Percentiles rank a stretch among this genome's conserved stretches.
Evolutionary conservation across 176 grass and related monocot species (phyloP).

Genomic region (Oryza punctata): DNA sequence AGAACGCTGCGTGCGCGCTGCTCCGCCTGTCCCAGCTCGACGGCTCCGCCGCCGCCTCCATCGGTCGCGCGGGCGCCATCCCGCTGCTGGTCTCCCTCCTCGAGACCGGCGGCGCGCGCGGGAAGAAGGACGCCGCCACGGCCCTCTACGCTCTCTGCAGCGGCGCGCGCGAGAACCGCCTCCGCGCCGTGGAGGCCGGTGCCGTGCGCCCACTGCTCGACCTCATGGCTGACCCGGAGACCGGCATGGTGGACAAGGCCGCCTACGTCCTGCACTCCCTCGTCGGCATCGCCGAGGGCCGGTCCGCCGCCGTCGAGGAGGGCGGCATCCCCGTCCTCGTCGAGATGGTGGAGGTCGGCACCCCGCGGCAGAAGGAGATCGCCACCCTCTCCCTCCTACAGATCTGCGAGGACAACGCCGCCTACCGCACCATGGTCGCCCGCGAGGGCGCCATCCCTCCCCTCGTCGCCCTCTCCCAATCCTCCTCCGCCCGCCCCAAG

Average conservation of each 20-base stretch:
- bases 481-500: conserved; percentile 55
- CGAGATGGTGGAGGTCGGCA: conserved; percentile 88
- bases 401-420: conserved; percentile 79
- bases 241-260: conserved; percentile 94
- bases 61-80: conserved; percentile 73
- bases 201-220: conserved; percentile 68
- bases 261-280: conserved; percentile 79
- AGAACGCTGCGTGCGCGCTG: conserved; percentile 87
- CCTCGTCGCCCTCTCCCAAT: conserved; percentile 85
- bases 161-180: conserved; percentile 64
- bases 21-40: conserved; percentile 69
- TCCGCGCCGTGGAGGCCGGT: conserved; percentile 63
- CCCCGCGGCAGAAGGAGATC: conserved; percentile 69
- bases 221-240: conserved; percentile 85
- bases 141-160: conserved; percentile 75
- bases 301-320: conserved; percentile 61
- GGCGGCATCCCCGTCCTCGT: conserved; percentile 80
- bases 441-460: conserved; percentile 95
- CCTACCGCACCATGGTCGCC: conserved; percentile 74
- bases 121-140: conserved; percentile 92
- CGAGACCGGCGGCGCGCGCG: conserved; percentile 67
- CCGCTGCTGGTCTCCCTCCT: conserved; percentile 74
- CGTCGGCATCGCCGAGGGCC: conserved; percentile 51
- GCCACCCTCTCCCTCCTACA: conserved; percentile 71
- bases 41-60: conserved; percentile 44